A percentile compares a stretch with the other conserved stretches of the same genome.
These are phyloP conservation scores for Ilex asprella DNA, from an alignment of 257 asterid genomes.

Conservation along the genomic window DNA sequence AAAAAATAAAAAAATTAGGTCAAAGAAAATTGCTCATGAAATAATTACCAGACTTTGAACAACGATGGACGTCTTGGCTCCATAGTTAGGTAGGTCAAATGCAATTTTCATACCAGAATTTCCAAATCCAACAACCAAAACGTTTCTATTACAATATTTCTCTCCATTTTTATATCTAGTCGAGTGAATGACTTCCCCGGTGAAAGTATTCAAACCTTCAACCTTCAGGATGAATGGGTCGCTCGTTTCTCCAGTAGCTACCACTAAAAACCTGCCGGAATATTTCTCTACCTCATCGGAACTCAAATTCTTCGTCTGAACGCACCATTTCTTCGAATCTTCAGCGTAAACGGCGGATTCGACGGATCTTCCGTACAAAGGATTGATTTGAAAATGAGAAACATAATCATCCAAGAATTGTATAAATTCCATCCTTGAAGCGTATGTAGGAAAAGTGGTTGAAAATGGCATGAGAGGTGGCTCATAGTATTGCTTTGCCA, in stretches of 20 bases:
- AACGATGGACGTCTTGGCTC: slow-evolving; percentile 59
- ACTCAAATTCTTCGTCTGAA: slow-evolving; percentile 27
- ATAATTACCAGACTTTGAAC: slow-evolving; percentile 64
- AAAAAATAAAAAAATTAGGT: not conserved
- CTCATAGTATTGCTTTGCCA: slow-evolving; percentile 43
- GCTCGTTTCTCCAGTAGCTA: slow-evolving; percentile 67
- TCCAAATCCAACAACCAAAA: slow-evolving; percentile 79
- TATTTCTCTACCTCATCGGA: slow-evolving; percentile 35
- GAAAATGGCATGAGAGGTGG: slow-evolving; percentile 55
- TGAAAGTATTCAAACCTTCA: slow-evolving; percentile 40
- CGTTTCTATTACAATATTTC: slow-evolving; percentile 26
- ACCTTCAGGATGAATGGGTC: slow-evolving; percentile 43
- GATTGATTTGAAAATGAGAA: slow-evolving; percentile 33
- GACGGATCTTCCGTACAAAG: slow-evolving; percentile 32
- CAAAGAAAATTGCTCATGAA: not conserved
- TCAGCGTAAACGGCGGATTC: slow-evolving; percentile 41
- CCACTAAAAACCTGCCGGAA: slow-evolving; percentile 48
- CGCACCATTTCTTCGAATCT: slow-evolving; percentile 30
- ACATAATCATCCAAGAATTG: slow-evolving; percentile 55
- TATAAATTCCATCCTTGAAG: slow-evolving; percentile 30
- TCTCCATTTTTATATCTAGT: slow-evolving; percentile 49
- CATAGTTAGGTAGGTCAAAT: slow-evolving; percentile 50
- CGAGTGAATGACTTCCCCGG: slow-evolving; percentile 59
- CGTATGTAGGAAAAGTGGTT: slow-evolving; percentile 31
- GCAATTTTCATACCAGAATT: slow-evolving; percentile 91